These are phyloP conservation scores for Lachnum nothofagi DNA, from an alignment of 2,329 filamentous ascomycete genomes.

Conservation along the genomic window DNA sequence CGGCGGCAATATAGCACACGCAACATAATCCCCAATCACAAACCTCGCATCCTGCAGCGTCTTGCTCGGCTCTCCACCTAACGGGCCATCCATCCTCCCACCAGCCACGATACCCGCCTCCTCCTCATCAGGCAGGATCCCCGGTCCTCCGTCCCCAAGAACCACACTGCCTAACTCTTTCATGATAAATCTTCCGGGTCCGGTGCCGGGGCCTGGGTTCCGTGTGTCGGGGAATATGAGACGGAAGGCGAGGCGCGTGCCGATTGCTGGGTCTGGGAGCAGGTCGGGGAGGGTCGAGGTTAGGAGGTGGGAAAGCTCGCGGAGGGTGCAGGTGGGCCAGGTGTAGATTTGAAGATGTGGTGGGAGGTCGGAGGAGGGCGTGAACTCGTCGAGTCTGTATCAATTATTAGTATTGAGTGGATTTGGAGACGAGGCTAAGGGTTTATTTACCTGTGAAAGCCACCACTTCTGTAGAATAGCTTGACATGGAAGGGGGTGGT, in stretches of 20 bases:
- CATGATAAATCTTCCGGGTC: slow-evolving; percentile 60
- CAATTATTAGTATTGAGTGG: neutral
- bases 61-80: slow-evolving; percentile 61
- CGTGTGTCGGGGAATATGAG: slow-evolving; percentile 70
- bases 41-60: slow-evolving; percentile 74
- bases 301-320: slow-evolving; percentile 75
- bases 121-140: slow-evolving; percentile 36
- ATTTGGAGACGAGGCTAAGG: slow-evolving; percentile 6
- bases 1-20: slow-evolving; percentile 74
- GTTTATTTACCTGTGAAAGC: slow-evolving; percentile 59
- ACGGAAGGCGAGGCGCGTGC: slow-evolving; percentile 81
- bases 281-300: slow-evolving; percentile 61
- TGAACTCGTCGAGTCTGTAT: slow-evolving; percentile 66
- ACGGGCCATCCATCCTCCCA: slow-evolving; percentile 31
- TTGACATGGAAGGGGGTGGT: slow-evolving; percentile 79
- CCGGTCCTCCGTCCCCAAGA: slow-evolving; percentile 55
- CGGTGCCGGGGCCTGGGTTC: slow-evolving; percentile 30
- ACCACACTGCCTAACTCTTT: slow-evolving; percentile 82
- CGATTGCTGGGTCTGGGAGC: slow-evolving; percentile 68
- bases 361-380: slow-evolving; percentile 49
- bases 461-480: slow-evolving; percentile 72
- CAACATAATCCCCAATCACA: slow-evolving; percentile 83
- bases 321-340: slow-evolving; percentile 74
- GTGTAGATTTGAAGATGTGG: slow-evolving; percentile 77
- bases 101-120: slow-evolving; percentile 32